phyloP scores from a whole-genome alignment of 2,329 filamentous ascomycete species.

The Ophiocordyceps camponoti-floridani region DNA sequence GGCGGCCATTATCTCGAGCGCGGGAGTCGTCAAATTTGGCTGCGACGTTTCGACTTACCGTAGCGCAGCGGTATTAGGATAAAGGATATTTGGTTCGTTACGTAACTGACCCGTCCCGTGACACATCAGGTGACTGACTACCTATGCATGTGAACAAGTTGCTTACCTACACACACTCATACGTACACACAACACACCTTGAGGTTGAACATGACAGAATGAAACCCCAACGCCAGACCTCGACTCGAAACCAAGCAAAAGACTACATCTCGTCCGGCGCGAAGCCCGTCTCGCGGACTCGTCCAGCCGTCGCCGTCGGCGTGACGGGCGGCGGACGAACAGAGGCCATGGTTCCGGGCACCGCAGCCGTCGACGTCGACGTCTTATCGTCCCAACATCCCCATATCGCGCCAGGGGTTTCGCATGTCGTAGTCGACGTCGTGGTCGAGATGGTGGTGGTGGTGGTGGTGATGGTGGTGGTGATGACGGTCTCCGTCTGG shows the following conservation, averaged over 20 bases:
- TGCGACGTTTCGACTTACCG: too few species aligned
- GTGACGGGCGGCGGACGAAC: constrained; percentile 11
- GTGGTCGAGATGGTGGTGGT: constrained; percentile 8
- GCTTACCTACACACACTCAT: too few species aligned
- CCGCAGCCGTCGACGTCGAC: constrained; percentile 8
- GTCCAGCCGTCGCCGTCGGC: constrained; percentile 12
- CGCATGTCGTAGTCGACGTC: constrained; percentile 17
- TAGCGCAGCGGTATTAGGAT: too few species aligned
- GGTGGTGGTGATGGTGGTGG: constrained; percentile 9
- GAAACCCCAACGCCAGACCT: too few species aligned
- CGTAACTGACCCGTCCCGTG: too few species aligned
- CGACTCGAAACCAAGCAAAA: too few species aligned
- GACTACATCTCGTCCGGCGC: constrained; percentile 15
- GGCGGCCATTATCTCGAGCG: too few species aligned
- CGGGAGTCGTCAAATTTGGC: background rate
- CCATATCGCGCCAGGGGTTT: constrained; percentile 37
- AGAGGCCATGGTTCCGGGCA: constrained; percentile 9
- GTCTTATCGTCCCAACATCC: constrained; percentile 32
- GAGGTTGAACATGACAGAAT: too few species aligned
- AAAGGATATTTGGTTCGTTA: too few species aligned
- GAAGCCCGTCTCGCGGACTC: constrained; percentile 8
- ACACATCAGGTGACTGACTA: too few species aligned
- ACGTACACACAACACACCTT: too few species aligned
- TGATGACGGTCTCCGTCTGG: constrained; percentile 5
- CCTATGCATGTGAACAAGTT: too few species aligned